Base-by-base conservation (phyloP, 202 grass and related monocot genomes). In the Dendrocalamus latiflorus region DNA sequence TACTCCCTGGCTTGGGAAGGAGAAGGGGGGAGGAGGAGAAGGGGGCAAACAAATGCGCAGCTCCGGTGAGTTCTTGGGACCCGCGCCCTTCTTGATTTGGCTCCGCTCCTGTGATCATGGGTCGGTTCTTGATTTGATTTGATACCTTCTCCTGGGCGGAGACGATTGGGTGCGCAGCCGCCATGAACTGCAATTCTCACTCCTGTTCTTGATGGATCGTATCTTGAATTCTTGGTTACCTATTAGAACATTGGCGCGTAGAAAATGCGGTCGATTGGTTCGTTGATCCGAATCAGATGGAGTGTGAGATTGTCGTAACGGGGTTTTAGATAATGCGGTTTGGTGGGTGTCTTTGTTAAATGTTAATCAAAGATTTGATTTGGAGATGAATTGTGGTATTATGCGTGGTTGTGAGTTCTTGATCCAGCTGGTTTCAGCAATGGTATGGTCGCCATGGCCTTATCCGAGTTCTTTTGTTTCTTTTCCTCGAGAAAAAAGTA, bases 1-100 rank as follows among this genome's bases (percentile, higher is more conserved):
- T n/a, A n/a, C n/a, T n/a, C n/a, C n/a, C n/a, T n/a, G n/a, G 75
- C 80, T 30, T 70, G 15, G 51, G 24, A 26, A 55, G 48, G 3
- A n/a, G 54, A 8, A 17, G 28, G 38, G 65, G n/a, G n/a, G n/a
- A n/a, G 8, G 34, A 36, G 44, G 53, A 33, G 58, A n/a, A n/a
- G 81, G 10, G 49, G 25, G 9, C 42, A 48, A 81, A 9, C 70
- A 86, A 84, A 90, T 89, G 87, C 77, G 15, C 66, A 56, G 69
- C 66, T 74, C 39, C 58, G 89, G 88, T 85, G 89, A 85, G 85
- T 85, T 91, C 68, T 86, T 87, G 64, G 87, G 83, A 88, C 85
- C 78, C 84, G 54, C 48, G 67, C 66, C 69, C 72, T 81, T 77
- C 79, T 81, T 68, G 55, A 68, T 79, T 79, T 83, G 44, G 59